Conservation (phyloP, 345 rosid genomes). For the Citrus glauca region DNA sequence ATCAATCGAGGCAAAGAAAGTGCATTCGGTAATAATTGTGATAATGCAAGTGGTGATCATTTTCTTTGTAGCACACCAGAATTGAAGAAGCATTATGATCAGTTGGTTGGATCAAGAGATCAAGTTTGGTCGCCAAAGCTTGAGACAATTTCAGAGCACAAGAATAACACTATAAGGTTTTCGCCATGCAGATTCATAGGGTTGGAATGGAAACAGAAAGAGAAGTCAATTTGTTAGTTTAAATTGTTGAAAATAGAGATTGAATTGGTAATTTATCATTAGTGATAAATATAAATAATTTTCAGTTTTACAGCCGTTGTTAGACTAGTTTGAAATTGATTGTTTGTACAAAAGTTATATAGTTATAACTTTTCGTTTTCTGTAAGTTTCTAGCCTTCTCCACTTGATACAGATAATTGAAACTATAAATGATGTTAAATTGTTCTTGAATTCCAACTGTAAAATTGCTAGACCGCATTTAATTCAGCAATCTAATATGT, state of each 20-base stretch:
- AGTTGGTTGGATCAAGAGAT: constrained; percentile 61
- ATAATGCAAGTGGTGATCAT: constrained; percentile 7
- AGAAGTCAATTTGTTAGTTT: neutral
- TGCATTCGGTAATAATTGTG: neutral
- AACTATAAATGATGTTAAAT: neutral
- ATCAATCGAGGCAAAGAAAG: constrained; percentile 21
- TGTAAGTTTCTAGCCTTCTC: neutral
- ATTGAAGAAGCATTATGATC: constrained; percentile 79
- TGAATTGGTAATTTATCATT: too few relatives aligned
- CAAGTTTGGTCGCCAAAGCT: constrained; percentile 85
- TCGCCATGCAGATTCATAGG: constrained; percentile 63
- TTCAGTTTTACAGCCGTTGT: neutral
- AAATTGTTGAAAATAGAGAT: neutral
- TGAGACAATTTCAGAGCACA: constrained; percentile 73
- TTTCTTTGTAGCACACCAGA: constrained; percentile 87
- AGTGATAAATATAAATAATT: neutral
- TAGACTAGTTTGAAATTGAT: neutral
- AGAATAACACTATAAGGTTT: constrained; percentile 39
- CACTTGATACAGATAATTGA: neutral
- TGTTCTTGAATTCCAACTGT: too few relatives aligned
- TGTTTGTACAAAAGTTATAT: neutral
- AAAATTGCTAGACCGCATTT: too few relatives aligned
- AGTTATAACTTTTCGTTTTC: too few relatives aligned
- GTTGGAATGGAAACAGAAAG: constrained; percentile 48
- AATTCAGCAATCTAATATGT: too few relatives aligned